These are phyloP conservation scores for Crucibulum laeve DNA, from an alignment of 768 basidiomycete species.

Conservation along the genomic window DNA sequence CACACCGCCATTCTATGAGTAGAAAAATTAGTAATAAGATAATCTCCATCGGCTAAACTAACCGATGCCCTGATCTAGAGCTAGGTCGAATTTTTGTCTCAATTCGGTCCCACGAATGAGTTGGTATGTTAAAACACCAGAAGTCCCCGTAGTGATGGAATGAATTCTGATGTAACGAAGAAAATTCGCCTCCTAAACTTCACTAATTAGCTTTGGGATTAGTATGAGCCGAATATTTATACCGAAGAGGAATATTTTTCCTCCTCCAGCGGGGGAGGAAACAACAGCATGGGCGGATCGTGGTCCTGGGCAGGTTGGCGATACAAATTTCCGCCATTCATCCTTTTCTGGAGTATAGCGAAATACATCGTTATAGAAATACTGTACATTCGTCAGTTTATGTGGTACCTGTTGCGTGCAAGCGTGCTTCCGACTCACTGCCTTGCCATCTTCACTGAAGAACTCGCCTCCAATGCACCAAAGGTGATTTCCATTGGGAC, in stretches of 20 bases:
- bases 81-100: constrained; percentile 80
- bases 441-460: constrained; percentile 82
- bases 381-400: constrained; percentile 30
- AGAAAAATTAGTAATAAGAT: constrained; percentile 2
- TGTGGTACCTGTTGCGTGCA: background rate
- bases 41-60: constrained; percentile 10
- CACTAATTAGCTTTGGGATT: background rate
- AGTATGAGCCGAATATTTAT: constrained; percentile 3
- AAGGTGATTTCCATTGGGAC: constrained; percentile 75
- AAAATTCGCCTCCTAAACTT: constrained; percentile 74
- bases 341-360: constrained; percentile 87
- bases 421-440: constrained; percentile 35
- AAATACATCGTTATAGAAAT: constrained; percentile 87
- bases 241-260: constrained; percentile 85
- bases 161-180: constrained; percentile 73
- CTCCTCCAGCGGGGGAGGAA: constrained; percentile 71
- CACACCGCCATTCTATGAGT: constrained; percentile 75
- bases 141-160: constrained; percentile 90
- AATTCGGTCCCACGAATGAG: constrained; percentile 82
- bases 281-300: constrained; percentile 84
- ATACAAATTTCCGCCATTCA: constrained; percentile 87
- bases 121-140: constrained; percentile 80
- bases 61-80: constrained; percentile 83
- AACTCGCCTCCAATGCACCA: constrained; percentile 88
- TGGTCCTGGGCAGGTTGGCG: constrained; percentile 82